Evolutionary conservation across 345 rosid genomes (phyloP), one percentile per base, ranked within the genome.

Genomic region (Eucalyptus pumila): DNA sequence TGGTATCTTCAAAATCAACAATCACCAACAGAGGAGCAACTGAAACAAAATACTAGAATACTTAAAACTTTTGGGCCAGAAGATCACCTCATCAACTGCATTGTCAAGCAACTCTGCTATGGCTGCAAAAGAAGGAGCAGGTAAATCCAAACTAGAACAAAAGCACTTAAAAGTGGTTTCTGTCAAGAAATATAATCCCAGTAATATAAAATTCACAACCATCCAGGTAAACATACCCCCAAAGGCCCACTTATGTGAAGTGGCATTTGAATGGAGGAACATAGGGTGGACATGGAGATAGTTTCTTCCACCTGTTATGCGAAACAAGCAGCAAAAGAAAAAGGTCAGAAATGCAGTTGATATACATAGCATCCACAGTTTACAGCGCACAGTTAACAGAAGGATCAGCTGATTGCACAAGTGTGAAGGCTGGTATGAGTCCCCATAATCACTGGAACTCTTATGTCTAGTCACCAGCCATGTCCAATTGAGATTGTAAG

Each of bases 241-340:
- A 92, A 96, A 96, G 24, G 96, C 99, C 99, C 99, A 97, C 92
- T 96, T 96, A 91, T 96, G 99, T 48, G 99, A 97, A 86, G 99
- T 97, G 88, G 99, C 99, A 94, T 97, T 97, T 86, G 99, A 97
- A 93, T 97, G 99, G 90, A 97, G 98, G 92, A 96, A 97, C 98
- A 97, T 91, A 12, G 99, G 99, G 87, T 96, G 98, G 88, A 96
- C 99, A 91, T 96, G 98, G 76, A 96, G 95, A 94, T 94, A 94
- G 86, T 93, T 96, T 88, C 92, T 96, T 24, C 97, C 96, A 93
- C 91, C 98, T 96, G 92, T 62, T 23, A 90, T 60, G 65, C 67
- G 48, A 86, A 58, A 62, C n/a, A 51, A 58, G 56, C 47, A 32
- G 47, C 48, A 50, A 14, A 58, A 54, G 67, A 86, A 50, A 50